These are phyloP conservation scores for Rubia balearica DNA, from an alignment of 305 asterid species.

Conservation along the genomic window DNA sequence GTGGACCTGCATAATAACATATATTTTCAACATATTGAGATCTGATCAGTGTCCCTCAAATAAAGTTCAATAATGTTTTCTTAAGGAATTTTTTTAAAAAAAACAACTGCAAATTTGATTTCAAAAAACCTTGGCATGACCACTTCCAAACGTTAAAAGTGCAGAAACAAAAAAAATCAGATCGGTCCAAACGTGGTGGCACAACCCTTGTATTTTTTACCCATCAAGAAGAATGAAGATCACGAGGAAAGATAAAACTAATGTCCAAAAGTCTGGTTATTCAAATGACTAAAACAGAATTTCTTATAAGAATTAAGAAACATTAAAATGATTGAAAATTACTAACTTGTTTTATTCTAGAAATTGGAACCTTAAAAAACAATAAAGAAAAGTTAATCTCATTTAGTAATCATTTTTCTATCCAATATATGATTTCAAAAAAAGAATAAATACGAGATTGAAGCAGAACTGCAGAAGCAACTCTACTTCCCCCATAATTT, in stretches of 20 bases:
- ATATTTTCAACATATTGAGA: not conserved
- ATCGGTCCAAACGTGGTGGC: too few species aligned
- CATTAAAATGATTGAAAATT: not conserved
- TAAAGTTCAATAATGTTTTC: not conserved
- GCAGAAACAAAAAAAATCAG: not conserved
- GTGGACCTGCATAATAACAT: conserved; percentile 56
- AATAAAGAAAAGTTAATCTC: not conserved
- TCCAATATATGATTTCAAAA: not conserved
- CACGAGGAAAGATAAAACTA: not conserved
- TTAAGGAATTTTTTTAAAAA: not conserved
- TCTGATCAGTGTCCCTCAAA: not conserved
- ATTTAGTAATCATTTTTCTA: not conserved
- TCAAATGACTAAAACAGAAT: not conserved
- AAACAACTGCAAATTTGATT: not conserved
- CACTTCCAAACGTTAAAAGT: not conserved
- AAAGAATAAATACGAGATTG: not conserved
- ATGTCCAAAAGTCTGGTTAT: not conserved
- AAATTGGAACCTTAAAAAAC: not conserved
- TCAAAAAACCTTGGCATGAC: not conserved
- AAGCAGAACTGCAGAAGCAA: not conserved
- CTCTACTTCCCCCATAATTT: not conserved
- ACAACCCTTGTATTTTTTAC: not conserved
- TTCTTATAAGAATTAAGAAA: not conserved
- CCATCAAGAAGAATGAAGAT: not conserved
- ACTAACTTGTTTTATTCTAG: not conserved